These are phyloP conservation scores for Cyberlindnera misumaiensis DNA, from an alignment of 805 yeast genomes.

Conservation along the genomic window DNA sequence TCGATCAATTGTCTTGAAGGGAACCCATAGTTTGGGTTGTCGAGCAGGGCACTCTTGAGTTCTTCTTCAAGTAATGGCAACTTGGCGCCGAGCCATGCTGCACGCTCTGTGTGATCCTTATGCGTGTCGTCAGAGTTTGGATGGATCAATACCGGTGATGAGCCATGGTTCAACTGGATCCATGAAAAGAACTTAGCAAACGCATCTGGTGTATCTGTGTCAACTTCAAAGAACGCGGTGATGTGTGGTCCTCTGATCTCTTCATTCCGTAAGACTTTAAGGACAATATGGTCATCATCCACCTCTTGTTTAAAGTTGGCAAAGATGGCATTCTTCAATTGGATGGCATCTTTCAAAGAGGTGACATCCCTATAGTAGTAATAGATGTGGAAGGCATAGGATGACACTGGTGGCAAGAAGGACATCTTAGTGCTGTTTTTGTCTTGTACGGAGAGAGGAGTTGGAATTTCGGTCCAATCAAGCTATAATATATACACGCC, in stretches of 20 bases:
- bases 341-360: constrained; percentile 30
- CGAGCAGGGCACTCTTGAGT: constrained; percentile 1
- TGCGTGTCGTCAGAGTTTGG: constrained; percentile 37
- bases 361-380: constrained; percentile 27
- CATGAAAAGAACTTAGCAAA: constrained; percentile 39
- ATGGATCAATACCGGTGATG: constrained; percentile 43
- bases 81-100: constrained; percentile 46
- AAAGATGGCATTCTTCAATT: constrained; percentile 34
- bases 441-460: background rate
- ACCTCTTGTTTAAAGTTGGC: constrained; percentile 32
- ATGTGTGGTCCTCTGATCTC: constrained; percentile 36
- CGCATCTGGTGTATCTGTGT: constrained; percentile 36
- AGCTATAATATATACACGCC: too few relatives aligned
- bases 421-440: background rate
- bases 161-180: constrained; percentile 43
- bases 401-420: constrained; percentile 17
- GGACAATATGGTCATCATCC: constrained; percentile 20
- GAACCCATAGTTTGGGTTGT: constrained; percentile 10
- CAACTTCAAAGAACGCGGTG: constrained; percentile 46
- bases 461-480: too few relatives aligned
- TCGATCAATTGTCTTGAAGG: constrained; percentile 9
- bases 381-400: constrained; percentile 49
- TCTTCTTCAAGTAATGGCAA: constrained; percentile 14
- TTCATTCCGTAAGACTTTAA: constrained; percentile 9
- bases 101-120: constrained; percentile 41